Evolutionary conservation across 495 filamentous ascomycete species (phyloP), one percentile per base, ranked within the genome.

Genomic region (Aspergillus steynii): DNA sequence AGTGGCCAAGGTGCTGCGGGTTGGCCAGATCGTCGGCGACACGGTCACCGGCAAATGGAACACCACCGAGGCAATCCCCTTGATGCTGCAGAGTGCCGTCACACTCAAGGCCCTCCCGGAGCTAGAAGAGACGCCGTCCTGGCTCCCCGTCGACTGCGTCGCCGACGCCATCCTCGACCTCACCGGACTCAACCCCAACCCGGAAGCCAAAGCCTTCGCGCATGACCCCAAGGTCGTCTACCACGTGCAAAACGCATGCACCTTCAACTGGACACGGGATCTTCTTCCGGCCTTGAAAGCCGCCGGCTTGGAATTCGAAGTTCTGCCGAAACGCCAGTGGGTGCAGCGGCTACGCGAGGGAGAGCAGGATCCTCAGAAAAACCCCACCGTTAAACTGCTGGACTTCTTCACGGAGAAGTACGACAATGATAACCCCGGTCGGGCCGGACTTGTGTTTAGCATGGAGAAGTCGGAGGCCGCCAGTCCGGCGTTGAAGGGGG

Each of bases 1-100:
- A 61, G 66, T 60, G 46, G 65, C 62, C 32, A 72, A 61, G 54
- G 76, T 87, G 5, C 60, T 86, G 15, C 71, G 87, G 26, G 79
- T 89, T n/a, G 87, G 87, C 0, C 87, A 89, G 64, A 70, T 90
- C 4, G 79, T 78, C n/a, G 87, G 83, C 2, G 85, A 87, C 66
- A 84, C 76, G 0, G 57, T 72, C 31, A 67, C 62, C 31, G 87
- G 86, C 0, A 74, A 84, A 14, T 89, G 87, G 87, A 90, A 88
- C 60, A 71, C 75, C 20, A 83, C 76, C 0, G 87, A 90, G 66
- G 86, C 85, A 7, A 87, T 86, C 68, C 84, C 87, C 37, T 65
- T 88, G 48, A 82, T 89, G 81, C 73, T 89, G 42, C 79, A 77
- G 29, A 83, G 75, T 6, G 75, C 78, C 4, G 64, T 71, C 25